Conservation (phyloP, 2,329 filamentous ascomycete species). For the Blastomyces percursus region DNA sequence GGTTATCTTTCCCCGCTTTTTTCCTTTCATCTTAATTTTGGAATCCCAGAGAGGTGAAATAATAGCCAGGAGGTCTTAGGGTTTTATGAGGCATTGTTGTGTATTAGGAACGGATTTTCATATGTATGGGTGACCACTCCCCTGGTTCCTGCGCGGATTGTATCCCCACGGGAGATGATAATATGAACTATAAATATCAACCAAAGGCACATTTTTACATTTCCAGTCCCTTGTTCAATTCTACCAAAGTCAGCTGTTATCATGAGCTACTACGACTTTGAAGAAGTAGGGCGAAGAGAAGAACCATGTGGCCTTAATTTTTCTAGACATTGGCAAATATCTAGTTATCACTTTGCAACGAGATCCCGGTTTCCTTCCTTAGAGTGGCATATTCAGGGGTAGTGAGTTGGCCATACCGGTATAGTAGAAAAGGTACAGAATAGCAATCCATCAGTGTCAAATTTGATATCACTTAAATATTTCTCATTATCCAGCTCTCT, state of each 20-base stretch:
- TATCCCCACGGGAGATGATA: background rate
- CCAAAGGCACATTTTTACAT: background rate
- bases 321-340: too few species aligned
- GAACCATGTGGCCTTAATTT: too few species aligned
- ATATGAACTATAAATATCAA: background rate
- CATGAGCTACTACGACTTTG: background rate
- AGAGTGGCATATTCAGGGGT: background rate
- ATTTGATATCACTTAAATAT: background rate
- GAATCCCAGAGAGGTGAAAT: background rate
- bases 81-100: background rate
- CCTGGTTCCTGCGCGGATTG: background rate
- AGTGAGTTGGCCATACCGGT: too few species aligned
- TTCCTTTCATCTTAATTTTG: background rate
- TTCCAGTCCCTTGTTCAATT: background rate
- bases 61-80: background rate
- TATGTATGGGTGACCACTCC: background rate
- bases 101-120: background rate
- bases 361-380: too few species aligned
- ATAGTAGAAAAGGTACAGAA: background rate
- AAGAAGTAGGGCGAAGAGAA: background rate
- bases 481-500: background rate
- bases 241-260: background rate
- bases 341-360: too few species aligned
- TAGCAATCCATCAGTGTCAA: background rate
- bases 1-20: background rate